Percentiles rank a stretch among this genome's conserved stretches.
phyloP scores from a whole-genome alignment of 495 filamentous ascomycete species.

The Penicillium mononematosum region DNA sequence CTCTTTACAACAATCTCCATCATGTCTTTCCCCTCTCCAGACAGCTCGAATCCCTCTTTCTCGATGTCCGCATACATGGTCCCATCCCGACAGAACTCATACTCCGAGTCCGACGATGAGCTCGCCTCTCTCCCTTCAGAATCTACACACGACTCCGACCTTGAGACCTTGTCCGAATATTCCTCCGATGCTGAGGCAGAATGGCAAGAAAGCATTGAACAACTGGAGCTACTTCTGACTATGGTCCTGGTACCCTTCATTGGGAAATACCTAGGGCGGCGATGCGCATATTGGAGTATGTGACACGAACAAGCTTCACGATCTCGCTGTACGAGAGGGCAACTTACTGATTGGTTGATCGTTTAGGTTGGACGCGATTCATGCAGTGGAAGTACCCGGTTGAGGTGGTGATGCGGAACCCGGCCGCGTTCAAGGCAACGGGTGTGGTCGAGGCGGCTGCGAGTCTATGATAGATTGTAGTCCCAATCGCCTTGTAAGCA shows the following conservation, averaged over 20 bases:
- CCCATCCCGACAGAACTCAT: slow-evolving; percentile 38
- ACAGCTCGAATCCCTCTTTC: slow-evolving; percentile 44
- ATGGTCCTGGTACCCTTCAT: slow-evolving; percentile 93
- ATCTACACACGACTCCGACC: slow-evolving; percentile 58
- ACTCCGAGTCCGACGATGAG: slow-evolving; percentile 59
- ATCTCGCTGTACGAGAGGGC: background rate
- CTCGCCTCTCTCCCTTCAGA: slow-evolving; percentile 78
- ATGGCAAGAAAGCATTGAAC: slow-evolving; percentile 90
- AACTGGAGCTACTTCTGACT: slow-evolving; percentile 84
- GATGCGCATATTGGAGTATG: slow-evolving; percentile 93
- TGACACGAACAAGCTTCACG: background rate
- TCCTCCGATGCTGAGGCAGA: slow-evolving; percentile 84
- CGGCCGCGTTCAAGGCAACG: slow-evolving; percentile 58
- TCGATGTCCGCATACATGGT: slow-evolving; percentile 45
- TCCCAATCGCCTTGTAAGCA: background rate
- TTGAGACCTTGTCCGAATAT: slow-evolving; percentile 53
- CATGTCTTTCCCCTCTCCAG: slow-evolving; percentile 32
- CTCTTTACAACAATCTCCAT: slow-evolving; percentile 14
- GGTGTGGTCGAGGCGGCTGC: slow-evolving; percentile 72
- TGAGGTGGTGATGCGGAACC: slow-evolving; percentile 57
- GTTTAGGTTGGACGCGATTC: slow-evolving; percentile 65
- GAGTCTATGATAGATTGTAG: slow-evolving; percentile 52
- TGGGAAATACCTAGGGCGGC: slow-evolving; percentile 89
- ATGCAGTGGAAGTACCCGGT: slow-evolving; percentile 80
- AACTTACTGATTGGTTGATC: background rate